Conservation (phyloP, 495 filamentous ascomycete genomes). For the Xylaria longipes region DNA sequence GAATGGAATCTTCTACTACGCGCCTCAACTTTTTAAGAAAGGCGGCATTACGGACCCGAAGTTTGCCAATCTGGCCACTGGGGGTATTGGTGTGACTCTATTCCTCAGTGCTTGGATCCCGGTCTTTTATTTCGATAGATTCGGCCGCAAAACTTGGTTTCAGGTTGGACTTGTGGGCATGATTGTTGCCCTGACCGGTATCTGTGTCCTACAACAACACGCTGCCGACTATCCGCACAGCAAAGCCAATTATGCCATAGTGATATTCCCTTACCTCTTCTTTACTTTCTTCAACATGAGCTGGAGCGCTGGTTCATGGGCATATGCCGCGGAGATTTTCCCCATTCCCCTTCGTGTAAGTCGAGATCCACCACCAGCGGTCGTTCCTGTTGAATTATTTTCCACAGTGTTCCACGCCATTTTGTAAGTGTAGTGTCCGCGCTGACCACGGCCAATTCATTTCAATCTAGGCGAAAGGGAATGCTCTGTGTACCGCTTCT, state of each 20-base stretch:
- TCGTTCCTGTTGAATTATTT: neutral
- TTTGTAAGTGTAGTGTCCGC: neutral
- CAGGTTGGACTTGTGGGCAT: conserved; percentile 39
- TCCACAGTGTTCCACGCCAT: neutral
- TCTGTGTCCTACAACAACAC: conserved; percentile 34
- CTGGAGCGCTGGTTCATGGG: conserved; percentile 41
- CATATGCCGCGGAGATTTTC: conserved; percentile 41
- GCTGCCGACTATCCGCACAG: conserved; percentile 30
- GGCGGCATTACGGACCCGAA: conserved; percentile 35
- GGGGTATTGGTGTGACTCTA: conserved; percentile 33
- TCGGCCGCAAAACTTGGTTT: conserved; percentile 36
- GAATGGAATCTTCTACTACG: conserved; percentile 39
- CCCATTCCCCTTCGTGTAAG: conserved; percentile 35
- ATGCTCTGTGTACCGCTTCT: conserved; percentile 38
- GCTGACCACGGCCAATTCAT: neutral
- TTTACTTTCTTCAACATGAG: conserved; percentile 41
- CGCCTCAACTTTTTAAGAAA: conserved; percentile 35
- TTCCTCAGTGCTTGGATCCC: conserved; percentile 38
- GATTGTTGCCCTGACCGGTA: conserved; percentile 35
- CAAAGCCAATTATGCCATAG: conserved; percentile 34
- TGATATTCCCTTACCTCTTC: conserved; percentile 40
- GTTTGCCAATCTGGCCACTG: conserved; percentile 34
- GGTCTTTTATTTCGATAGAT: conserved; percentile 35
- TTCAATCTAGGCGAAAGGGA: conserved; percentile 37
- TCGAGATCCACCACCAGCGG: neutral